Evolutionary conservation across 2,329 filamentous ascomycete genomes (phyloP), one percentile per base, ranked within the genome.

Genomic region (Colletotrichum eremochloae): DNA sequence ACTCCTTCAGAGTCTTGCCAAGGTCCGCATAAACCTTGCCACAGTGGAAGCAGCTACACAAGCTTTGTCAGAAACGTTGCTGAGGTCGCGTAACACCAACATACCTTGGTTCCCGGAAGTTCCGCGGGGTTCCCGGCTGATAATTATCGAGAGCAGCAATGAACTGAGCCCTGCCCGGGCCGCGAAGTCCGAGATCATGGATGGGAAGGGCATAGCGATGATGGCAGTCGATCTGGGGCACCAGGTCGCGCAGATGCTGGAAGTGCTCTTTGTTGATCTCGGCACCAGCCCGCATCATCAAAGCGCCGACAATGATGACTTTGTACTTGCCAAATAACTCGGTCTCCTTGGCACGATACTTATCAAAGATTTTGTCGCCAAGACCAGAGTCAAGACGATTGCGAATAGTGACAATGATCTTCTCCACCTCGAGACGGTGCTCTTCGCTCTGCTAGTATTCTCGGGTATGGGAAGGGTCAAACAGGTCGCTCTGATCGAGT

Each of bases 211-310:
- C 57, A 38, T 42, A 66, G 7, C 63, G 62, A 12, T 55, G 11
- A 12, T 60, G 67, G 56, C 68, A 74, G 8, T 58, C 33, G 15
- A 77, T 64, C 5, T 36, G 24, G 11, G 68, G 61, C 0, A 73
- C 73, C 29, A 76, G 61, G 31, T 74, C 73, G 2, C 68, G 74
- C 15, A 76, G 61, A 48, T 76, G 68, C 20, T 74, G 53, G 14
- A 77, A 20, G 29, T 77, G 70, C n/a, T 67, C 71, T 11, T 76
- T 64, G 33, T 68, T 56, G 63, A 79, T 75, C 40, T 62, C 64
- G 29, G 76, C 76, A 15, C 76, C 77, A 1, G 70, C 63, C 9
- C 75, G 71, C 77, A 78, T 78, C 74, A 79, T 67, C 52, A 77
- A 31, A 3, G 74, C 76, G 15, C 74, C 74, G 53, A 73, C 62